Conservation (phyloP, 495 filamentous ascomycete genomes). For the Penicillium alfredii region DNA sequence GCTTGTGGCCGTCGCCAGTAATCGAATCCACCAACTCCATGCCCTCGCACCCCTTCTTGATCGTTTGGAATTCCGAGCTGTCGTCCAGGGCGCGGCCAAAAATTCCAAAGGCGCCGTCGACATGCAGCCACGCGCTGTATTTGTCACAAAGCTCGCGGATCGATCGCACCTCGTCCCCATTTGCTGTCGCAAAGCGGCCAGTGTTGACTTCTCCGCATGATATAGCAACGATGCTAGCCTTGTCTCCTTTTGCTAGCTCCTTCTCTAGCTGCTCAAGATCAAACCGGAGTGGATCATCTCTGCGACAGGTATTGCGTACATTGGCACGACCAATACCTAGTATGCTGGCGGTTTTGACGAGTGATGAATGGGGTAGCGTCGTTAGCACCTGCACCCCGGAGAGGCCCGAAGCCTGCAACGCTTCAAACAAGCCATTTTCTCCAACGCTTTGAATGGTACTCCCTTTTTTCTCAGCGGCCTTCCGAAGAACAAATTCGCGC, state of each 20-base stretch:
- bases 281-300: slow-evolving; percentile 55
- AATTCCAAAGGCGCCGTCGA: slow-evolving; percentile 86
- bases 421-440: slow-evolving; percentile 61
- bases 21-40: slow-evolving; percentile 86
- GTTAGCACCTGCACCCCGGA: slow-evolving; percentile 69
- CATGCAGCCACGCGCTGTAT: slow-evolving; percentile 82
- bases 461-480: slow-evolving; percentile 31
- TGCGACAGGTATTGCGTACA: slow-evolving; percentile 53
- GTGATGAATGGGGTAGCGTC: slow-evolving; percentile 73
- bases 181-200: slow-evolving; percentile 67
- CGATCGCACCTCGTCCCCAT: slow-evolving; percentile 51
- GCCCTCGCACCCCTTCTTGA: slow-evolving; percentile 53
- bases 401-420: slow-evolving; percentile 57
- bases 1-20: slow-evolving; percentile 79
- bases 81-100: slow-evolving; percentile 63
- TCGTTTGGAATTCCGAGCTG: slow-evolving; percentile 51
- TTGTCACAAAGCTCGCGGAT: slow-evolving; percentile 65
- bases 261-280: slow-evolving; percentile 57
- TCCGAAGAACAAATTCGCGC: slow-evolving; percentile 57
- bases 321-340: slow-evolving; percentile 70
- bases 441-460: slow-evolving; percentile 49
- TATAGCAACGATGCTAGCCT: slow-evolving; percentile 67
- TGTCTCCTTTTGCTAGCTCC: slow-evolving; percentile 42
- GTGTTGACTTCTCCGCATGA: slow-evolving; percentile 91
- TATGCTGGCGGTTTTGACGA: slow-evolving; percentile 75